Conservation (phyloP, 78 protist genomes). For the Monosiga brevicollis region DNA sequence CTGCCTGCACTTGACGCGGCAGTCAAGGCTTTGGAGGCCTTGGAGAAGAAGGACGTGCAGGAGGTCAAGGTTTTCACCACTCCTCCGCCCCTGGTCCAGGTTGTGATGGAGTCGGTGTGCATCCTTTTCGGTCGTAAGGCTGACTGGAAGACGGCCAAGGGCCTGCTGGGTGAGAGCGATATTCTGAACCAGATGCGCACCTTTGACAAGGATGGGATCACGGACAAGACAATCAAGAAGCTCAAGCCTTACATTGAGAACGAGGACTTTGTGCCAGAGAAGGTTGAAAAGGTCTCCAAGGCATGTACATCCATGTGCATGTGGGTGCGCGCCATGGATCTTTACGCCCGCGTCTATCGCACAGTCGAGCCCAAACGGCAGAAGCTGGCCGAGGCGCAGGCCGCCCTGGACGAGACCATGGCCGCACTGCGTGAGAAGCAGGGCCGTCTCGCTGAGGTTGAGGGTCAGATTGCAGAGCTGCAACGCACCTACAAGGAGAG, state of each 20-base stretch:
- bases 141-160: constrained; percentile 54
- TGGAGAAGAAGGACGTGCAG: constrained; percentile 41
- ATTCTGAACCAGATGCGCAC: constrained; percentile 33
- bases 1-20: constrained; percentile 53
- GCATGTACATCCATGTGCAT: constrained; percentile 69
- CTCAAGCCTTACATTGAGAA: constrained; percentile 7
- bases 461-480: constrained; percentile 27
- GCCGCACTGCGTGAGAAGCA: background rate
- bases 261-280: constrained; percentile 36
- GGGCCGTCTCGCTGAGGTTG: constrained; percentile 23
- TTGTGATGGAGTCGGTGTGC: constrained; percentile 65
- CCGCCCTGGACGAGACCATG: background rate
- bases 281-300: constrained; percentile 34
- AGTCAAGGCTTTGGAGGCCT: constrained; percentile 36
- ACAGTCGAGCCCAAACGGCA: constrained; percentile 32
- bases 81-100: constrained; percentile 54
- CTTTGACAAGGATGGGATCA: constrained; percentile 68
- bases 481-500: constrained; percentile 32
- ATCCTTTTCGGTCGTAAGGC: constrained; percentile 40
- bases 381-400: constrained; percentile 17
- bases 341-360: constrained; percentile 40
- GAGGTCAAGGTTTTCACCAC: constrained; percentile 38
- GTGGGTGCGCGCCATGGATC: constrained; percentile 73
- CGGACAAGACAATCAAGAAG: constrained; percentile 22
- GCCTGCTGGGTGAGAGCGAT: constrained; percentile 33